Percentiles rank a stretch among this genome's conserved stretches.
Evolutionary conservation across 176 grass and related monocot genomes (phyloP).

Genomic region (Guadua angustifolia): DNA sequence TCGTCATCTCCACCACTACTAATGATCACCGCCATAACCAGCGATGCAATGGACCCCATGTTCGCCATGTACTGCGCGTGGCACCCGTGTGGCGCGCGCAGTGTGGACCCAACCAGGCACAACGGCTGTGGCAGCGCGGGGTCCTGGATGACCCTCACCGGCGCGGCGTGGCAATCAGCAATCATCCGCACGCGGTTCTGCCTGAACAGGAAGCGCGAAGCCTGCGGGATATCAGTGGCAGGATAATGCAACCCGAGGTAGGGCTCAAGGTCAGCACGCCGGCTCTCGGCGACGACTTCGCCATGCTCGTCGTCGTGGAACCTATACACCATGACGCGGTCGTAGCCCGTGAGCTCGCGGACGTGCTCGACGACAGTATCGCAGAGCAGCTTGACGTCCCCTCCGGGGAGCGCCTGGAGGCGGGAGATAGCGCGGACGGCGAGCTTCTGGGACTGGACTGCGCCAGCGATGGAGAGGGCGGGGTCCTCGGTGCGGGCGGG

Average conservation of each 20-base stretch:
- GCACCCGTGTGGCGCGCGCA: constrained; percentile 81
- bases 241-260: constrained; percentile 97
- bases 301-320: constrained; percentile 98
- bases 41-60: constrained; percentile 95
- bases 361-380: constrained; percentile 83
- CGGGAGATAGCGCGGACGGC: constrained; percentile 91
- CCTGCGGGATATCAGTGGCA: constrained; percentile 94
- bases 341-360: constrained; percentile 86
- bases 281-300: constrained; percentile 84
- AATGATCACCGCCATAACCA: constrained; percentile 91
- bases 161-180: constrained; percentile 67
- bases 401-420: constrained; percentile 81
- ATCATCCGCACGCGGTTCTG: constrained; percentile 98
- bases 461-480: constrained; percentile 71
- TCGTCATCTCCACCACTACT: constrained; percentile 73
- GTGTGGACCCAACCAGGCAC: constrained; percentile 92
- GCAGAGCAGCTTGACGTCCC: constrained; percentile 81
- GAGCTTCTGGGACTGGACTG: constrained; percentile 93
- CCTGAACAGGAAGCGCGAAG: constrained; percentile 94
- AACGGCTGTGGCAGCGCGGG: constrained; percentile 66
- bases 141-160: constrained; percentile 87
- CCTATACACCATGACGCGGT: constrained; percentile 98
- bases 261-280: constrained; percentile 76
- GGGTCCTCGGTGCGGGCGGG: constrained; percentile 79
- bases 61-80: constrained; percentile 97